phyloP scores from a whole-genome alignment of 2,329 filamentous ascomycete species.

The Gnomoniopsis smithogilvyi region DNA sequence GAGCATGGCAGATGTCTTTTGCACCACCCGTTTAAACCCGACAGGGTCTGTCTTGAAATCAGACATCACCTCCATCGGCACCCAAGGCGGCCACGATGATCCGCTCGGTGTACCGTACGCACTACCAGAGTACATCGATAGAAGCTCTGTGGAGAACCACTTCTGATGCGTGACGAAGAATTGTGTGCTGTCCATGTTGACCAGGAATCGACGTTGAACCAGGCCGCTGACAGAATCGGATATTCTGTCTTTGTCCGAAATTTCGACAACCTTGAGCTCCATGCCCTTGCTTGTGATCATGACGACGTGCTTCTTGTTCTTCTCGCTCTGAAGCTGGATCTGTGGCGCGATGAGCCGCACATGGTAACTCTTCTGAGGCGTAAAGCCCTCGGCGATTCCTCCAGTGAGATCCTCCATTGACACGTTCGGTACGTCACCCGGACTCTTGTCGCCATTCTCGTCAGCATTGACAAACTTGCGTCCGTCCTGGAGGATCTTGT shows the following conservation, averaged over 20 bases:
- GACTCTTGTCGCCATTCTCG: slow-evolving; percentile 36
- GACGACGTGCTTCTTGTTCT: slow-evolving; percentile 95
- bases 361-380: slow-evolving; percentile 89
- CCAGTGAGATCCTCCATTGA: slow-evolving; percentile 63
- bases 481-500: slow-evolving; percentile 79
- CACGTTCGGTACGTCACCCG: slow-evolving; percentile 29
- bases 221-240: slow-evolving; percentile 92
- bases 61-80: slow-evolving; percentile 97
- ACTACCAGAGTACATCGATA: slow-evolving; percentile 93
- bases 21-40: slow-evolving; percentile 95
- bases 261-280: slow-evolving; percentile 95
- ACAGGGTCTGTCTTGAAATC: slow-evolving; percentile 92
- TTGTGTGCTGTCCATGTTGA: slow-evolving; percentile 96
- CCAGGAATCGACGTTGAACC: slow-evolving; percentile 88
- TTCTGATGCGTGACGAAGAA: slow-evolving; percentile 97
- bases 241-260: slow-evolving; percentile 94
- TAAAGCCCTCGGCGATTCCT: slow-evolving; percentile 83
- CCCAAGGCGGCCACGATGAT: slow-evolving; percentile 95
- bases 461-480: slow-evolving; percentile 77
- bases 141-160: slow-evolving; percentile 77
- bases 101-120: slow-evolving; percentile 82
- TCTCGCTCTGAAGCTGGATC: slow-evolving; percentile 97
- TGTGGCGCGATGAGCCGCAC: slow-evolving; percentile 94
- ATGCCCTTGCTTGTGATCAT: slow-evolving; percentile 96
- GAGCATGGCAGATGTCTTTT: slow-evolving; percentile 91